Percentiles rank a stretch among this genome's conserved stretches.
Evolutionary conservation across 352 stramenopile genomes (phyloP).

Genomic region (Pythium pyrilobum): DNA sequence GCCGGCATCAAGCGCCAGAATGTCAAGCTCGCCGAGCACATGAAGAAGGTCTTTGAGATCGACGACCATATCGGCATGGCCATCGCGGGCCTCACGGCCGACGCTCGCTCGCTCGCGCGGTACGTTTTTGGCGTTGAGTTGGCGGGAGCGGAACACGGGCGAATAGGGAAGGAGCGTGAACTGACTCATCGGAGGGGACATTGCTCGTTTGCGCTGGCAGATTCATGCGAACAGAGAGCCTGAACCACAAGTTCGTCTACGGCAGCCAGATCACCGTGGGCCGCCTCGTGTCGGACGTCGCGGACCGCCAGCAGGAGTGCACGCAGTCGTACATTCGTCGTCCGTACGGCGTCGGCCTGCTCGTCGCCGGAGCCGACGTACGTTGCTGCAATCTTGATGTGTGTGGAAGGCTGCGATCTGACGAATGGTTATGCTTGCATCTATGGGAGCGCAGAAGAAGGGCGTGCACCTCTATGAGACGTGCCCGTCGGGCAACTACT

Average conservation of each 20-base stretch:
- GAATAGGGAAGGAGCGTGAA: not conserved
- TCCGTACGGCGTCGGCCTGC: conserved; percentile 97
- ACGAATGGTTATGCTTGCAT: not conserved
- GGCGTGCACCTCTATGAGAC: conserved; percentile 98
- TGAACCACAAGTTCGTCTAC: conserved; percentile 99
- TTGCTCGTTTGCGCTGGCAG: conserved; percentile 18
- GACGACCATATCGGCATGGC: conserved; percentile 98
- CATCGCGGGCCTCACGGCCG: conserved; percentile 97
- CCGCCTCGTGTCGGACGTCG: conserved; percentile 94
- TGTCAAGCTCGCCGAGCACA: conserved; percentile 91
- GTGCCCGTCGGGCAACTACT: conserved; percentile 98
- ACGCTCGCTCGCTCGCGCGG: conserved; percentile 93
- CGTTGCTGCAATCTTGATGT: not conserved
- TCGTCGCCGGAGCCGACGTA: conserved; percentile 91
- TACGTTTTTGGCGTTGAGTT: conserved; percentile 9
- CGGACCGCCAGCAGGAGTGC: conserved; percentile 97
- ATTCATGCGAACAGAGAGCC: conserved; percentile 97
- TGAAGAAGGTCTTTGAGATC: conserved; percentile 99
- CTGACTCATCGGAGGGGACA: not conserved
- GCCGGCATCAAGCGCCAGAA: conserved; percentile 84
- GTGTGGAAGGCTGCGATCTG: not conserved
- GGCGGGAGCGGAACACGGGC: not conserved
- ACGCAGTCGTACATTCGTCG: conserved; percentile 99
- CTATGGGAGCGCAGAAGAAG: conserved; percentile 77
- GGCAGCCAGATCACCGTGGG: conserved; percentile 92